These are phyloP conservation scores for Dictyostelium citrinum DNA, from an alignment of 78 protist species.

Conservation along the genomic window DNA sequence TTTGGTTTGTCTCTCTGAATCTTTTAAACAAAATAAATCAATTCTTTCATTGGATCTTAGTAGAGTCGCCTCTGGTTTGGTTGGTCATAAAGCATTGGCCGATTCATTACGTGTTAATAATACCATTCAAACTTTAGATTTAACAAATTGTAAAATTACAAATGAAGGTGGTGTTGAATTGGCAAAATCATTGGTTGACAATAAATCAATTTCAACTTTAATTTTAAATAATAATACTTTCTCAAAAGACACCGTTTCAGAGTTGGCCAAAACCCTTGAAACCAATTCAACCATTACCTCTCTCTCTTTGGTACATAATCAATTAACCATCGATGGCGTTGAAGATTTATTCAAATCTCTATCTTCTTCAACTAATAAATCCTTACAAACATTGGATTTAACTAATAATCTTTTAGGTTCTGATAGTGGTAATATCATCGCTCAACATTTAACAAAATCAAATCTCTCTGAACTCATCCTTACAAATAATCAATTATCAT, in stretches of 20 bases:
- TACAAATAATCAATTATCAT: slow-evolving; percentile 17
- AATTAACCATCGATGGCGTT: background rate
- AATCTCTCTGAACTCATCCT: background rate
- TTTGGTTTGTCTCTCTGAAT: background rate
- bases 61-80: slow-evolving; percentile 31
- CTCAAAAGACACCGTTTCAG: background rate
- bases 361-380: background rate
- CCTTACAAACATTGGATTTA: slow-evolving; percentile 6
- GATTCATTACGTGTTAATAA: background rate
- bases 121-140: slow-evolving; percentile 1
- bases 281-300: background rate
- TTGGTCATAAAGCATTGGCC: slow-evolving; percentile 60
- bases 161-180: slow-evolving; percentile 59
- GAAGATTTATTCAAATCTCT: slow-evolving; percentile 8
- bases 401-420: slow-evolving; percentile 29
- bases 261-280: background rate
- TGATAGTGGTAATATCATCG: slow-evolving; percentile 22
- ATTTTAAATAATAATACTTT: slow-evolving; percentile 7
- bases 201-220: slow-evolving; percentile 28
- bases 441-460: background rate
- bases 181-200: slow-evolving; percentile 1
- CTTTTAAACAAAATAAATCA: slow-evolving; percentile 10
- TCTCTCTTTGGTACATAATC: background rate
- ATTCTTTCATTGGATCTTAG: slow-evolving; percentile 1
- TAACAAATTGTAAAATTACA: slow-evolving; percentile 46